Conservation (phyloP, 2,329 filamentous ascomycete genomes). For the Aotearoamyces nothofagi region DNA sequence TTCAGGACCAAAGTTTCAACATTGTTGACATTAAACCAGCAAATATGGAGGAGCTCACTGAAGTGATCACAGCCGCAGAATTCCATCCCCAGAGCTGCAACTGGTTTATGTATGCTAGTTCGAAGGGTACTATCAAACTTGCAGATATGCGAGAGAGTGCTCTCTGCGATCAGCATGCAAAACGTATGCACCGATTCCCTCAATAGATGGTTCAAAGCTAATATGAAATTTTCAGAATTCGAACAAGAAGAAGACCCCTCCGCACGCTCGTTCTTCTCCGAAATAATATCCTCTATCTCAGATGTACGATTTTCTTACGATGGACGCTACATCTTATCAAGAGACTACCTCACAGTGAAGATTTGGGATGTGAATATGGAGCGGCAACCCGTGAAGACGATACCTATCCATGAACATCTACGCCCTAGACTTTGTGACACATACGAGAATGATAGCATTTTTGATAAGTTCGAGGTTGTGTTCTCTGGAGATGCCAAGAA, state of each 20-base stretch:
- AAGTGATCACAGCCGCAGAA: conserved; percentile 96
- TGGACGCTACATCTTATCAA: conserved; percentile 89
- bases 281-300: conserved; percentile 98
- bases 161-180: conserved; percentile 87
- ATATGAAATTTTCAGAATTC: conserved; percentile 52
- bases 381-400: conserved; percentile 91
- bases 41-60: conserved; percentile 98
- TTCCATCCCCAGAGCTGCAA: conserved; percentile 97
- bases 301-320: conserved; percentile 96
- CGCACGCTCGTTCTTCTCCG: conserved; percentile 96
- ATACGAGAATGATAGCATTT: conserved; percentile 98
- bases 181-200: conserved; percentile 40
- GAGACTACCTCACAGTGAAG: conserved; percentile 97
- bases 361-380: conserved; percentile 99
- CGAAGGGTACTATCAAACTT: conserved; percentile 96
- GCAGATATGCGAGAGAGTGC: conserved; percentile 97
- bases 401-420: conserved; percentile 95
- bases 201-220: conserved; percentile 4
- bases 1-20: conserved; percentile 99
- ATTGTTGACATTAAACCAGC: conserved; percentile 99
- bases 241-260: conserved; percentile 97
- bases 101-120: conserved; percentile 99
- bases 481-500: conserved; percentile 98
- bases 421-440: conserved; percentile 90
- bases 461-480: conserved; percentile 98